Conservation (phyloP, 1,139 yeast genomes). For the Lodderomyces metapsilosis region DNA sequence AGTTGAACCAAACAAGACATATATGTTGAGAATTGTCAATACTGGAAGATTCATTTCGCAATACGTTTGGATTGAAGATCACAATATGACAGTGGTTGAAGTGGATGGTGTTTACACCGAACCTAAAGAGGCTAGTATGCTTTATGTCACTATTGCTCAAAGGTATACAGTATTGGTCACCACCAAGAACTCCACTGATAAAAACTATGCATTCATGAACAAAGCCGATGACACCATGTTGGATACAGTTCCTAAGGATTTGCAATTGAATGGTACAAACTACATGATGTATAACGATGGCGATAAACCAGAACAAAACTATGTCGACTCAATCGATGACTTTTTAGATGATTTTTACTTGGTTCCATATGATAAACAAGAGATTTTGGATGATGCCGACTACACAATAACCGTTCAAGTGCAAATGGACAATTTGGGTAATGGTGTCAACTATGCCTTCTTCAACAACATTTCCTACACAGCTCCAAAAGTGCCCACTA, state of each 20-base stretch:
- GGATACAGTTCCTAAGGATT: constrained; percentile 56
- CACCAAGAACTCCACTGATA: constrained; percentile 48
- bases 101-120: constrained; percentile 69
- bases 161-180: constrained; percentile 61
- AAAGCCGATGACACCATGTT: constrained; percentile 64
- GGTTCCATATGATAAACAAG: constrained; percentile 40
- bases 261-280: constrained; percentile 54
- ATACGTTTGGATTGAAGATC: constrained; percentile 65
- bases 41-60: constrained; percentile 73
- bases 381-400: constrained; percentile 58
- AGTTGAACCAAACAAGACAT: constrained; percentile 63
- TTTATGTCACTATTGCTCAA: constrained; percentile 71
- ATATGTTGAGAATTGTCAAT: constrained; percentile 61
- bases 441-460: constrained; percentile 74
- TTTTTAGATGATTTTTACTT: constrained; percentile 58
- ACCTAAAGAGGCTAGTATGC: constrained; percentile 51
- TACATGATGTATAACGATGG: constrained; percentile 48
- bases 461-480: constrained; percentile 66
- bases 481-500: constrained; percentile 65
- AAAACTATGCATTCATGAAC: constrained; percentile 63
- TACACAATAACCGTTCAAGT: constrained; percentile 57
- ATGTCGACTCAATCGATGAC: constrained; percentile 22
- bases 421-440: constrained; percentile 65
- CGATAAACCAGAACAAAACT: constrained; percentile 25
- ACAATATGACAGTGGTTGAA: constrained; percentile 65